Base-by-base conservation (phyloP, 331 rosid species). In the Ulmus americana region DNA sequence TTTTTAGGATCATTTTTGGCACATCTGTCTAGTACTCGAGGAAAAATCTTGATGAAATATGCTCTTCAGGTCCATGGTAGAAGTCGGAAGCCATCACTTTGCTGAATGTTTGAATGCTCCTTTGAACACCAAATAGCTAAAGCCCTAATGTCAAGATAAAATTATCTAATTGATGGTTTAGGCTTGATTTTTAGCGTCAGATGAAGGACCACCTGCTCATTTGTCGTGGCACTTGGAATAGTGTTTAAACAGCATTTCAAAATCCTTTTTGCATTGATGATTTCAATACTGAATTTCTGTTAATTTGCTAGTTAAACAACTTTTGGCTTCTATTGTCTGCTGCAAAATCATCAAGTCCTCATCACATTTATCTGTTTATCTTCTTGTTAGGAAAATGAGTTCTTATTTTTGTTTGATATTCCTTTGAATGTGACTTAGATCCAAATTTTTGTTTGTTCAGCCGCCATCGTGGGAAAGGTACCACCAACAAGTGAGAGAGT, bases 381-480 rank as follows among this genome's bases (percentile, higher is more conserved):
- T 56, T 62, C n/a, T 74, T 67, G 35, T 55, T 2, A 44, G 53
- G 42, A 55, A 3, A 28, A 3, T 39, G 43, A 55, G 6, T 60
- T 20, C 22, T 39, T 5, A 51, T 66, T 55, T 15, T 22, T 49
- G 16, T 6, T 7, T 52, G 55, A 5, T 48, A 39, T 71, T 55
- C 48, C 6, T 66, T 70, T 64, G 55, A 40, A 43, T 14, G 6
- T 14, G 16, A 68, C 12, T 10, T 22, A 60, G 20, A 13, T 68
- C 42, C 18, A 10, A 49, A 10, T 44, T 61, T 71, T 1, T 66
- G 16, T 20, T 56, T 72, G 63, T 81, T 68, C 88, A 94, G 99
- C 86, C 86, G 10, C 95, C 99, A 0, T 72, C 73, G 10, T 94
- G 99, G 99, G 91, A 90, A 78, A 83, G 59, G 56, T 94, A 87